Percentiles rank a stretch among this genome's conserved stretches.
These are phyloP conservation scores for Solanum medicagineum DNA, from an alignment of 257 asterid species.

Conservation along the genomic window DNA sequence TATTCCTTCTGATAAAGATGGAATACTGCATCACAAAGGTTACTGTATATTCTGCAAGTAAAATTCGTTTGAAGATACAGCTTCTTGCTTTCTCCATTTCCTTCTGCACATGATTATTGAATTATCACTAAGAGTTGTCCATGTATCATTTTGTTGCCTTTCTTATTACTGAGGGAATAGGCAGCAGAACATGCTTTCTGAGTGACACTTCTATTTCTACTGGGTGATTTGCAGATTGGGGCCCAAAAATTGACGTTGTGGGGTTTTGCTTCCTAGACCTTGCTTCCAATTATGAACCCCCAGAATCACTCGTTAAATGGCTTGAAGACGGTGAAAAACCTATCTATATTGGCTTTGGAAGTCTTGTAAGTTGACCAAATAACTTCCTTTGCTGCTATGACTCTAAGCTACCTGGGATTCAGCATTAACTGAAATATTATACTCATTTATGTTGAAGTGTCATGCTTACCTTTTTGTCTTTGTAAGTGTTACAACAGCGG, in stretches of 20 bases:
- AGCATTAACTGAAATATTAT: background rate
- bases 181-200: background rate
- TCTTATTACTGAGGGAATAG: background rate
- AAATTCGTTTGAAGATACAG: background rate
- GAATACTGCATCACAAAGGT: background rate
- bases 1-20: background rate
- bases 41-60: background rate
- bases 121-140: background rate
- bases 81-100: background rate
- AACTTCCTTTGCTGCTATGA: background rate
- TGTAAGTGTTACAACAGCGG: background rate
- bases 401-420: background rate
- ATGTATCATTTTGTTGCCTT: background rate
- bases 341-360: conserved; percentile 87
- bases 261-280: conserved; percentile 94
- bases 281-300: conserved; percentile 75
- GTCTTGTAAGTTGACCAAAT: conserved; percentile 57
- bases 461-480: background rate
- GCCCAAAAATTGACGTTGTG: conserved; percentile 77
- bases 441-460: background rate
- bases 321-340: conserved; percentile 62
- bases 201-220: background rate
- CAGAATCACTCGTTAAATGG: conserved; percentile 66
- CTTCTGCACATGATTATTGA: background rate
- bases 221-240: conserved; percentile 62